A percentile compares a stretch with the other conserved stretches of the same genome.
Evolutionary conservation across 306 rosid genomes (phyloP).

Genomic region (Trifolium fragiferum): DNA sequence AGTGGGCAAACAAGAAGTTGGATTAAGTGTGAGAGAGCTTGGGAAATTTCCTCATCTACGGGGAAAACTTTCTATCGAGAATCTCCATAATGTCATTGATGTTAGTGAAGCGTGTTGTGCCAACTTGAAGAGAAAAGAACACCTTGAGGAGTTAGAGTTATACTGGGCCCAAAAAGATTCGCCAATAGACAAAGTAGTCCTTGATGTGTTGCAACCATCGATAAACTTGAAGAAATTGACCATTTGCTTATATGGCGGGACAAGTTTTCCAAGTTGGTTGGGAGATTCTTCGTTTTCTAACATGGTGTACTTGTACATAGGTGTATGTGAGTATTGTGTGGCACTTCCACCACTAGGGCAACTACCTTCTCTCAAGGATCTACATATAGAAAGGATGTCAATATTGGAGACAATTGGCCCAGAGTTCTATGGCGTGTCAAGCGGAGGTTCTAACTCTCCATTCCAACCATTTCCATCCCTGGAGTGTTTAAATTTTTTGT

Average conservation of each 20-base stretch:
- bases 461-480: conserved; percentile 24
- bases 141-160: not conserved
- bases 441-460: not conserved
- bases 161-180: not conserved
- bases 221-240: not conserved
- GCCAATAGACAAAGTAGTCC: not conserved
- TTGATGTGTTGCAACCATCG: conserved; percentile 17
- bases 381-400: not conserved
- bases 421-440: conserved; percentile 5
- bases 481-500: not conserved
- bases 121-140: not conserved
- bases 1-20: conserved; percentile 14
- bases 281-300: conserved; percentile 30
- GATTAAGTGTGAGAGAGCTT: conserved; percentile 11
- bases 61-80: not conserved
- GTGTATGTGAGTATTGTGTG: not conserved
- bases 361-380: conserved; percentile 25
- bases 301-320: not conserved
- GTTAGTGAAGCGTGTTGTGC: not conserved
- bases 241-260: not conserved
- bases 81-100: not conserved
- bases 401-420: conserved; percentile 8
- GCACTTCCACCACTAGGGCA: conserved; percentile 26
- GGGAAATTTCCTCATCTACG: not conserved
- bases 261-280: conserved; percentile 28